Conservation (phyloP, 345 rosid genomes). For the Camelina neglecta region DNA sequence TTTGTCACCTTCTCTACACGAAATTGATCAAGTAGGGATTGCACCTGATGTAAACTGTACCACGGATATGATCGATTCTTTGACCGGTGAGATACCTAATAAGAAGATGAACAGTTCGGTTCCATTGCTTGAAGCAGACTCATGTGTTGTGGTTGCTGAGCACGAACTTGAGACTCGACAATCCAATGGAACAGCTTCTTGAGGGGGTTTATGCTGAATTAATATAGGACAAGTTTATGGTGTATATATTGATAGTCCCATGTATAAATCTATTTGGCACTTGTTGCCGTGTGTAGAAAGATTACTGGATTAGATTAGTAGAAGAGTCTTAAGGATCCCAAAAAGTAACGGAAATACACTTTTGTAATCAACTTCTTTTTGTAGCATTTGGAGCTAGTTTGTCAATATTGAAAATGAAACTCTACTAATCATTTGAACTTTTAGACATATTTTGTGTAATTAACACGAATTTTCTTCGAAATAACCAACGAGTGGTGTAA, state of each 20-base stretch:
- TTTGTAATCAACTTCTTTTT: too few species aligned
- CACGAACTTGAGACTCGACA: constrained; percentile 73
- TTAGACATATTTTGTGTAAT: not conserved
- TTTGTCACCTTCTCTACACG: constrained; percentile 83
- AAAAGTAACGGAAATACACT: too few species aligned
- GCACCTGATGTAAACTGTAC: constrained; percentile 87
- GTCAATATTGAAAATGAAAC: too few species aligned
- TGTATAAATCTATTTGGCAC: constrained; percentile 8
- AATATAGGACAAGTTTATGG: not conserved
- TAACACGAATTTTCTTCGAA: not conserved
- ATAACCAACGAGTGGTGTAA: not conserved
- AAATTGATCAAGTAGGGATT: constrained; percentile 87
- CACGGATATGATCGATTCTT: constrained; percentile 62
- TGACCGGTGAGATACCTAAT: constrained; percentile 50
- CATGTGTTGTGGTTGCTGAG: constrained; percentile 90
- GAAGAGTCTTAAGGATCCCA: too few species aligned
- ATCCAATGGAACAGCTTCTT: constrained; percentile 72
- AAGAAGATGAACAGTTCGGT: constrained; percentile 50
- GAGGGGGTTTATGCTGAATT: constrained; percentile 4
- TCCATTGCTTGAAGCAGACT: constrained; percentile 81
- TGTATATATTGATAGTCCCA: constrained; percentile 23
- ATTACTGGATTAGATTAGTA: too few species aligned
- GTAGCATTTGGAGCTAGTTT: not conserved
- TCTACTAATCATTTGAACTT: not conserved
- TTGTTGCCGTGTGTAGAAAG: not conserved